These are phyloP conservation scores for Apiotrichum gracile DNA, from an alignment of 1,284 basidiomycete species.

Conservation along the genomic window DNA sequence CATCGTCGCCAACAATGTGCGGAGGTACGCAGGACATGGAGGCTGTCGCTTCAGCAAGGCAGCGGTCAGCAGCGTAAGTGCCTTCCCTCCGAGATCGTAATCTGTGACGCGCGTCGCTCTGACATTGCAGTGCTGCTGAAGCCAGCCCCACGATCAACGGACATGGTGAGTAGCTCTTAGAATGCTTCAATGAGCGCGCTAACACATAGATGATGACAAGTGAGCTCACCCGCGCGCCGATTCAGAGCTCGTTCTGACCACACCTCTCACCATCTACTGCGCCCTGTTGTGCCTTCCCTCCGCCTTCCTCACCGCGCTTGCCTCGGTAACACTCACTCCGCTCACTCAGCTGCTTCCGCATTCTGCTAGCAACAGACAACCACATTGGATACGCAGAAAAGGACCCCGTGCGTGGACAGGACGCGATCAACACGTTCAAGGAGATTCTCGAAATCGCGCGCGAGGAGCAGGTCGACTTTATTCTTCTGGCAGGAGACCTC, in stretches of 20 bases:
- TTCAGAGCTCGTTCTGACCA: too few relatives aligned
- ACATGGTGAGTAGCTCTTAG: constrained; percentile 20
- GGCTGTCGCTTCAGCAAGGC: background rate
- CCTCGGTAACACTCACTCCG: background rate
- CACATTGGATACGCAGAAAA: constrained; percentile 94
- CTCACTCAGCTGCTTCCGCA: constrained; percentile 55
- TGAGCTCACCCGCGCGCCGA: background rate
- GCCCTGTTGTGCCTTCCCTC: background rate
- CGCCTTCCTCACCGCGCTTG: background rate
- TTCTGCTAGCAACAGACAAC: constrained; percentile 87
- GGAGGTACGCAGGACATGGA: background rate
- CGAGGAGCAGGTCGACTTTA: constrained; percentile 85
- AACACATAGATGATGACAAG: constrained; percentile 4
- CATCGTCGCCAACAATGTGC: background rate
- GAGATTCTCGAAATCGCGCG: constrained; percentile 89
- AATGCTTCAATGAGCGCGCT: background rate
- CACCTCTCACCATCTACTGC: background rate
- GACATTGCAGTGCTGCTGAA: constrained; percentile 13
- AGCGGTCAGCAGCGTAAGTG: background rate
- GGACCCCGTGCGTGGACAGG: constrained; percentile 88
- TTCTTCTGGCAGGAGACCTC: constrained; percentile 89
- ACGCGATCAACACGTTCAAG: constrained; percentile 90
- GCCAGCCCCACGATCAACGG: constrained; percentile 29
- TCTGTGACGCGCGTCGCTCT: background rate
- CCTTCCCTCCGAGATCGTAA: background rate